Evolutionary conservation across 768 basidiomycete genomes (phyloP), one percentile per base, ranked within the genome.

Genomic region (Lactarius sanguifluus): DNA sequence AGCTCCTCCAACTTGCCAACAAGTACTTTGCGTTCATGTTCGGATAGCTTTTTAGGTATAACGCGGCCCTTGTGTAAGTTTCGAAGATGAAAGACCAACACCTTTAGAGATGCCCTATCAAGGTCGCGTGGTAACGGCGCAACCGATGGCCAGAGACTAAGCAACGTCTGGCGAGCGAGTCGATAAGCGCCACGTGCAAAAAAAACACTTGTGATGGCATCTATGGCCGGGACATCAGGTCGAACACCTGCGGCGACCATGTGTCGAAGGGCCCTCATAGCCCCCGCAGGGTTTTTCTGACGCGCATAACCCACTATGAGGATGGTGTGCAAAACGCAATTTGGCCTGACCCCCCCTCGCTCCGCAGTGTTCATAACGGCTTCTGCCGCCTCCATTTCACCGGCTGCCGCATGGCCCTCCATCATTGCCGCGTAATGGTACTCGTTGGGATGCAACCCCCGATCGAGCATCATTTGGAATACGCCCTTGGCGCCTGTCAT

Each of bases 351-450:
- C 30, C 86, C 85, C 5, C 81, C 79, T 47, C 78, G 75, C 47
- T 74, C 71, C 32, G 86, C 84, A 20, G 84, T 76, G 66, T 76
- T 77, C 79, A 95, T 81, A 52, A 86, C 77, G 59, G 80, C 79
- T 64, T 81, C 75, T 30, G 91, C 90, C 23, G 79, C 79, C 16
- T 75, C 72, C 68, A 89, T 77, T 74, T 92, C 81, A n/a, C 90
- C 90, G 1, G 76, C 75, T 3, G 76, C 79, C 20, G 81, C 76
- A 70, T 87, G 88, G n/a, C 89, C 90, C 70, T 91, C 86, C 82
- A 95, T 87, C 65, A 95, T 77, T 61, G 90, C 86, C 36, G 81
- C 79, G 71, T 86, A 88, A 75, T 95, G 93, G 73, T 90, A 85
- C 63, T 80, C 80, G 71, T 85, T 89, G 12, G 91, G 87, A 57